Evolutionary conservation across 2,329 filamentous ascomycete species (phyloP).

Genomic region (Colletotrichum chrysophilum): DNA sequence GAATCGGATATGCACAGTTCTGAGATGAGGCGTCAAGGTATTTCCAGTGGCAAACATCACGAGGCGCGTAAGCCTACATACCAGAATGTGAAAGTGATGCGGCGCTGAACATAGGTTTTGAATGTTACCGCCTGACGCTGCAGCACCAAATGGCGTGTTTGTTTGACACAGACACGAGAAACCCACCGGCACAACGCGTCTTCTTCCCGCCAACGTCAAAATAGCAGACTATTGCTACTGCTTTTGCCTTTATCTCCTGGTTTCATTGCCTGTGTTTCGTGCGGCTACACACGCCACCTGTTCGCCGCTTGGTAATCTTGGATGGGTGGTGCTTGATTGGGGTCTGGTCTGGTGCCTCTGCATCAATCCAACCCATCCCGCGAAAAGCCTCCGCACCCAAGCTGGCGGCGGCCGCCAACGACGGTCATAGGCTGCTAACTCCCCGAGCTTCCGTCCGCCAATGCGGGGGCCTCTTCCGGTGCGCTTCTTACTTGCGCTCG

Average conservation of each 20-base stretch:
- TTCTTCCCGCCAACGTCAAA: not conserved
- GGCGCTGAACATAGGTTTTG: not conserved
- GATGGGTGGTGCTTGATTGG: not conserved
- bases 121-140: not conserved
- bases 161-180: not conserved
- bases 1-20: not conserved
- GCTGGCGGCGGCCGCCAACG: not conserved
- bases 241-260: not conserved
- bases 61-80: not conserved
- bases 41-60: not conserved
- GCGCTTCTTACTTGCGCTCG: not conserved
- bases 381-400: conserved; percentile 9
- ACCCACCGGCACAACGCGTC: not conserved
- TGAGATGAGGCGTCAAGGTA: not conserved
- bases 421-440: not conserved
- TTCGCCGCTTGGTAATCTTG: not conserved
- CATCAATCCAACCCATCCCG: not conserved
- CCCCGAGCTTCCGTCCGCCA: not conserved
- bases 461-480: conserved; percentile 7
- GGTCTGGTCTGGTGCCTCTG: not conserved
- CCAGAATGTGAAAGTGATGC: not conserved
- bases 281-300: not conserved
- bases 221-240: not conserved
- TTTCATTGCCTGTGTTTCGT: conserved; percentile 7
- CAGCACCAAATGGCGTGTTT: not conserved